Evolutionary conservation across 208 protist genomes (phyloP), one percentile per base, ranked within the genome.

Genomic region (Trypanosoma vivax): DNA sequence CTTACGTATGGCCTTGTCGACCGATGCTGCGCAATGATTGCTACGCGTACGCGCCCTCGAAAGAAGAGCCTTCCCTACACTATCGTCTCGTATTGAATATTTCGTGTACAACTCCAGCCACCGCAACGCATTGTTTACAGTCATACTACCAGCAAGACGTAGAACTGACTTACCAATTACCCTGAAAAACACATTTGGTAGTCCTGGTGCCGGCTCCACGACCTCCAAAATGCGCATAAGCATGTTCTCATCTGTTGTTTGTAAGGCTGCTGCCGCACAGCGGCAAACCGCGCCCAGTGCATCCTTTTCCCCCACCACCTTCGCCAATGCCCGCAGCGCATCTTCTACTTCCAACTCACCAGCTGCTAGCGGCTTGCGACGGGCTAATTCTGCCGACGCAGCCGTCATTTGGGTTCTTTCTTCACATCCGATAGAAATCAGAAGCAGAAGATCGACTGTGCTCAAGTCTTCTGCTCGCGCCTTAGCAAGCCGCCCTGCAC

Each of bases 81-180:
- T 73, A 62, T 84, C 76, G 52, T 93, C 86, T 7, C 69, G 61
- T 16, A 93, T 57, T 3, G 65, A 28, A 21, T 76, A 37, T 14
- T 65, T 52, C 3, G 74, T 51, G 45, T 93, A 93, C 16, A 93
- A 50, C 1, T 63, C 58, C 42, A 86, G 53, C 82, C 86, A 93
- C 35, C 66, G 25, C 7, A 82, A 28, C 2, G 79, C 76, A 45
- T 74, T 70, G 16, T 82, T 66, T 7, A 56, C 54, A 0, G 81
- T 67, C 31, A 93, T 60, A 23, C 39, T 47, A 10, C 50, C 54
- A 0, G 56, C 51, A 0, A 73, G 35, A 5, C 49, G 42, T 9
- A 85, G 25, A n/a, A 93, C 42, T 1, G 50, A 25, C 23, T 48
- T 73, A 19, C 86, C 86, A 2, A 79, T 51, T 19, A 87, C 59